Evolutionary conservation across 768 basidiomycete species (phyloP).

Genomic region (Cystofilobasidium macerans): DNA sequence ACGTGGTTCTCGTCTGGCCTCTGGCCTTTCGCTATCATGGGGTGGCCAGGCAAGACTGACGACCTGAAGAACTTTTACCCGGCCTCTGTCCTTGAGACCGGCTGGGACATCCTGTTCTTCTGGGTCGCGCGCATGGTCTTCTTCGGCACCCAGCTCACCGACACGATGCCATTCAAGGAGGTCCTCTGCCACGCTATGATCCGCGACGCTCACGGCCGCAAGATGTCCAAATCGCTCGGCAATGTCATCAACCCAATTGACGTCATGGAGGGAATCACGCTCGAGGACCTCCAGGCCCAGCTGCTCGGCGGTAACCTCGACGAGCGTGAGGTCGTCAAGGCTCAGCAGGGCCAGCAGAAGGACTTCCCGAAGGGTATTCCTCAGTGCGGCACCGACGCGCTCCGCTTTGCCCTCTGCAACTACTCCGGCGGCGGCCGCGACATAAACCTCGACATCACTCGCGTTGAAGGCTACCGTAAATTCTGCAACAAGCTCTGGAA

Average conservation of each 20-base stretch:
- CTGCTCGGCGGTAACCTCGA: slow-evolving; percentile 84
- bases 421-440: slow-evolving; percentile 86
- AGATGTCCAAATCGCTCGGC: slow-evolving; percentile 97
- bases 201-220: slow-evolving; percentile 93
- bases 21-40: slow-evolving; percentile 96
- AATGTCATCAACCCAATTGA: slow-evolving; percentile 97
- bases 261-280: slow-evolving; percentile 70
- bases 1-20: slow-evolving; percentile 98
- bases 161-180: slow-evolving; percentile 82
- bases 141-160: slow-evolving; percentile 79
- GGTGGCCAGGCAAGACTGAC: slow-evolving; percentile 86
- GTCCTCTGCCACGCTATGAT: slow-evolving; percentile 98
- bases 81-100: slow-evolving; percentile 81
- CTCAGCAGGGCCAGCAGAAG: slow-evolving; percentile 91
- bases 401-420: slow-evolving; percentile 87
- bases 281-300: slow-evolving; percentile 74
- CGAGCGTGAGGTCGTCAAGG: slow-evolving; percentile 81
- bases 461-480: slow-evolving; percentile 96
- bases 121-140: slow-evolving; percentile 99
- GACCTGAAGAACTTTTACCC: slow-evolving; percentile 81
- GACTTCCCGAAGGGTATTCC: slow-evolving; percentile 98
- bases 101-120: slow-evolving; percentile 99
- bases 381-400: slow-evolving; percentile 92
- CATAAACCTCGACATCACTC: slow-evolving; percentile 89
- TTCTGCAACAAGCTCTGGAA: slow-evolving; percentile 99